These are phyloP conservation scores for Talaromyces sp. DNA, from an alignment of 2,329 filamentous ascomycete species.

Conservation along the genomic window DNA sequence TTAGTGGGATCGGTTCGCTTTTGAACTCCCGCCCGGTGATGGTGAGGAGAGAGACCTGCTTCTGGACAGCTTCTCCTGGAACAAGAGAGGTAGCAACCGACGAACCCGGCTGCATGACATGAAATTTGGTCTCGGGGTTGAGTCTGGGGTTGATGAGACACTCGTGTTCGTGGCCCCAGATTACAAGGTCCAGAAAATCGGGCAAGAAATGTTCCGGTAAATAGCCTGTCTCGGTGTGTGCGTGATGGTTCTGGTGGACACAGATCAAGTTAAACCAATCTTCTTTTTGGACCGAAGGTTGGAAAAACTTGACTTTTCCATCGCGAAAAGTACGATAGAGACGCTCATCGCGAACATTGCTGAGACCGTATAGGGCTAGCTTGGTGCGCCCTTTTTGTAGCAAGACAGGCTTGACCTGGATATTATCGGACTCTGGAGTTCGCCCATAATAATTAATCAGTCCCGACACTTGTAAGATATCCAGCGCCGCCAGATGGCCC, in stretches of 20 bases:
- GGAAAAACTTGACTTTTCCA: slow-evolving; percentile 88
- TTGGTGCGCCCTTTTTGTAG: slow-evolving; percentile 93
- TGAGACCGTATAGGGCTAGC: slow-evolving; percentile 86
- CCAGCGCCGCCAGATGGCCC: slow-evolving; percentile 83
- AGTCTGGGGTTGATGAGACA: slow-evolving; percentile 79
- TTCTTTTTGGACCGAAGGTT: slow-evolving; percentile 68
- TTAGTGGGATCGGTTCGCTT: slow-evolving; percentile 74
- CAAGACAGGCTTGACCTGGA: slow-evolving; percentile 83
- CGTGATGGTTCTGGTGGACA: slow-evolving; percentile 93
- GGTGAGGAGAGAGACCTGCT: slow-evolving; percentile 82
- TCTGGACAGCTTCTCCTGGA: slow-evolving; percentile 81
- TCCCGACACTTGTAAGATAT: slow-evolving; percentile 84
- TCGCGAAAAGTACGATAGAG: slow-evolving; percentile 91
- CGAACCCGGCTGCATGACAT: slow-evolving; percentile 96
- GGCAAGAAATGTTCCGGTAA: slow-evolving; percentile 90
- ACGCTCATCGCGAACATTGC: slow-evolving; percentile 92
- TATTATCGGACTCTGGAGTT: slow-evolving; percentile 87
- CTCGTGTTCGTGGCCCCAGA: slow-evolving; percentile 98
- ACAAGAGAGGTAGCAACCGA: slow-evolving; percentile 91
- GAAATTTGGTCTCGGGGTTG: slow-evolving; percentile 84
- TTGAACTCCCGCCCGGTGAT: slow-evolving; percentile 79
- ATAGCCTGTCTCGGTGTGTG: slow-evolving; percentile 88
- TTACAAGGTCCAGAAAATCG: slow-evolving; percentile 80
- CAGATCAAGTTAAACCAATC: slow-evolving; percentile 97
- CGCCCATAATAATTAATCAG: slow-evolving; percentile 95